Conservation (phyloP, 176 grass and related monocot species). For the Tillandsia fasciculata region DNA sequence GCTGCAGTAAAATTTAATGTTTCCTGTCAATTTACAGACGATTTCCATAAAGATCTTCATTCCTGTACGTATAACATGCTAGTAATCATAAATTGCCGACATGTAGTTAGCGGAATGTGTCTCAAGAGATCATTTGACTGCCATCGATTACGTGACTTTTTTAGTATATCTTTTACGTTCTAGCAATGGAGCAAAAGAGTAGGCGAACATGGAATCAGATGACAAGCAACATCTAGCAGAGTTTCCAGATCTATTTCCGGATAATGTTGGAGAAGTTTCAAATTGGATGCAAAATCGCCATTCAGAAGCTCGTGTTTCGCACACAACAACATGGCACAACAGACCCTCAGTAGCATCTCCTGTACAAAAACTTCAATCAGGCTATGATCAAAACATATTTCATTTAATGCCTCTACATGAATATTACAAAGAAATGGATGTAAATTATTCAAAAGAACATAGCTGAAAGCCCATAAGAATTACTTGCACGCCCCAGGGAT, state of each 20-base stretch:
- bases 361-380: slow-evolving; percentile 12
- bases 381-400: too few species aligned
- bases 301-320: slow-evolving; percentile 46
- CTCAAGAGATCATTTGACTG: too few species aligned
- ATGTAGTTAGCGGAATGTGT: too few species aligned
- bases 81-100: too few species aligned
- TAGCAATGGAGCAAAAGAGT: not conserved
- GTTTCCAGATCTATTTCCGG: slow-evolving; percentile 59
- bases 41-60: too few species aligned
- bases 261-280: slow-evolving; percentile 88
- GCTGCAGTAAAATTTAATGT: too few species aligned
- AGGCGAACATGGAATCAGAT: slow-evolving; percentile 13
- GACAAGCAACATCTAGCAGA: slow-evolving; percentile 65
- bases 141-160: too few species aligned
- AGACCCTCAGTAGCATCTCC: slow-evolving; percentile 81
- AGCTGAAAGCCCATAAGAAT: not conserved
- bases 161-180: not conserved
- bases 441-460: not conserved
- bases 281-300: slow-evolving; percentile 78
- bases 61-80: too few species aligned
- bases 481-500: slow-evolving; percentile 70
- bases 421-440: not conserved
- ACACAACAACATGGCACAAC: slow-evolving; percentile 87
- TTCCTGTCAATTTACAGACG: too few species aligned
- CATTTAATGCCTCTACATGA: too few species aligned